Conservation (phyloP, 257 asterid genomes). For the Mitragyna speciosa region DNA sequence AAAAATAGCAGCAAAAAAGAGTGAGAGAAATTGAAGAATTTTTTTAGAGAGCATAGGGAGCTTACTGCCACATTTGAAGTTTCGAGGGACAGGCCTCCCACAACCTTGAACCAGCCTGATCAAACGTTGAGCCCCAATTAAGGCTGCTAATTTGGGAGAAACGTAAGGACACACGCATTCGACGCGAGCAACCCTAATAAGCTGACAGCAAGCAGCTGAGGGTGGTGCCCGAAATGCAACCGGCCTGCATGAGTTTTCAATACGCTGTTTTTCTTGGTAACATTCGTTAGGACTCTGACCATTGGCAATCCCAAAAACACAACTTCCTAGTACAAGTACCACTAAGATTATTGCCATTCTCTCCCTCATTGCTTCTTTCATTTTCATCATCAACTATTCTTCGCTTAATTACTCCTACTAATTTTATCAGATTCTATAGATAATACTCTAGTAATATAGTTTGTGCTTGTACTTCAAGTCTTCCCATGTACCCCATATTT, state of each 20-base stretch:
- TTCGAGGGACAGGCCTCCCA: not conserved
- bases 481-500: too few relatives aligned
- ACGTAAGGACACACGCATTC: not conserved
- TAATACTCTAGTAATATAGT: too few relatives aligned
- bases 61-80: not conserved
- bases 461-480: not conserved
- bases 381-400: not conserved
- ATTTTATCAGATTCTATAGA: too few relatives aligned
- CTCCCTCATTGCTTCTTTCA: not conserved
- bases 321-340: not conserved
- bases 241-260: not conserved
- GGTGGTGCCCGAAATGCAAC: not conserved
- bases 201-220: not conserved
- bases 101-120: not conserved
- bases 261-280: not conserved
- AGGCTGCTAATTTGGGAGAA: not conserved
- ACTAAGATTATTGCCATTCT: not conserved
- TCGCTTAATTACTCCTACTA: too few relatives aligned
- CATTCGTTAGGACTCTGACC: not conserved
- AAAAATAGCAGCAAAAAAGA: not conserved
- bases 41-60: not conserved
- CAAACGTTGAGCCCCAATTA: not conserved
- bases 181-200: not conserved
- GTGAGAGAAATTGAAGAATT: too few relatives aligned
- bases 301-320: not conserved